Evolutionary conservation across 495 filamentous ascomycete genomes (phyloP), one percentile per base, ranked within the genome.

Genomic region (Aspergillus bridgeri): DNA sequence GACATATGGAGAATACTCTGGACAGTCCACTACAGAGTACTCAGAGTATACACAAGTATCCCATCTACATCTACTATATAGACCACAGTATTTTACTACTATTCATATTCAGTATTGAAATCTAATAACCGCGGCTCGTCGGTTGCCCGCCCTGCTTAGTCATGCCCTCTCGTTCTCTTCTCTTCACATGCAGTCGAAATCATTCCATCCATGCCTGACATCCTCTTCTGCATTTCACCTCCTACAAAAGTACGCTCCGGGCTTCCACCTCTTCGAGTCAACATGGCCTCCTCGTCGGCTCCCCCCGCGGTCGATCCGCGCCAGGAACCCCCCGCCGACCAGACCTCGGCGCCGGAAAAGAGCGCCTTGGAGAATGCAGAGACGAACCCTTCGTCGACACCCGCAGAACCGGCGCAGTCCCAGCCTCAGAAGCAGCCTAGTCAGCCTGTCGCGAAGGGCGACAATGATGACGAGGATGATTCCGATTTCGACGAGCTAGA

Each of bases 401-500:
- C 50, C 6, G 29, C 58, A 53, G 48, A 53, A 13, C 24, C 51
- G 21, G 19, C 44, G 15, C 21, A n/a, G 11, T 50, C 49, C 17
- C 48, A 50, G 58, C 21, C 24, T 21, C 57, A 22, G 22, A 55
- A 27, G 19, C 55, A 24, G 38, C 20, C 21, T 21, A 42, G 17
- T n/a, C 52, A 29, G 15, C 3, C 19, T 18, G 23, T 45, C 13
- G 22, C 56, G 42, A 52, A 56, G 45, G 59, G n/a, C n/a, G n/a
- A n/a, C n/a, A n/a, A 58, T 25, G 50, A 61, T 23, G 64, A 70
- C 11, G 69, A 73, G 9, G 77, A 83, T 42, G 75, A 79, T 38
- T 78, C 77, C 5, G 91, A 96, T 66, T 81, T 96, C 19, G 92
- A 96, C 67, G 93, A 97, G 68, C 75, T 98, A 45, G 93, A 98